Base-by-base conservation (phyloP, 164 flowering plant genomes). In the Malania oleifera region DNA sequence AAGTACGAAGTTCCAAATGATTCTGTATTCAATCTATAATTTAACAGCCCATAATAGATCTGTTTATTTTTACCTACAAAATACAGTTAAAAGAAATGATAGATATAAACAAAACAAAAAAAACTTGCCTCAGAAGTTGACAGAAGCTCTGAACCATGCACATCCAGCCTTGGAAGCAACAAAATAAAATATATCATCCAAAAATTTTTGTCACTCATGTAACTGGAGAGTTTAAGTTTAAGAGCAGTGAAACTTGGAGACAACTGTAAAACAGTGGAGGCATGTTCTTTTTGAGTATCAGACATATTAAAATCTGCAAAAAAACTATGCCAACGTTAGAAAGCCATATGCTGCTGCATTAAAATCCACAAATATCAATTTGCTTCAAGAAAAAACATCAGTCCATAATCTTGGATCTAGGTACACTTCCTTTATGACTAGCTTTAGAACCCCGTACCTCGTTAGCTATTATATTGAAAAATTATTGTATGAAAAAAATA, bases 131-230 rank as follows among this genome's bases (percentile, higher is more conserved):
- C 59, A 13, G 81, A 67, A 41, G 84, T 70, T 54, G 87, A 72
- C 31, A 86, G 72, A 50, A 80, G 79, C 64, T 77, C 60, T 4
- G 52, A 31, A 37, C 75, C 83, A 27, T 74, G 63, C 59, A 68
- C 74, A 64, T 65, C 62, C 60, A 86, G 67, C 71, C 81, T 72
- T 35, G 87, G 87, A 47, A 78, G 75, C 79, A 86, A 60, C 66
- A 86, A 22, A 54, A 82, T 71, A 52, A 86, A 86, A 67, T 86
- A 86, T 52, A 83, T 73, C 76, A 77, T 73, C 93, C 93, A 86
- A 68, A 86, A 86, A 48, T 56, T 63, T 20, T 58, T 72, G 39
- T 75, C 78, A 22, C 70, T 73, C 74, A 82, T 69, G 59, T 60
- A 39, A 66, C 48, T 63, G 64, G 71, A 50, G 47, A 77, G 75